phyloP scores from a whole-genome alignment of 2,329 filamentous ascomycete species.

The Diplocarpon mali region DNA sequence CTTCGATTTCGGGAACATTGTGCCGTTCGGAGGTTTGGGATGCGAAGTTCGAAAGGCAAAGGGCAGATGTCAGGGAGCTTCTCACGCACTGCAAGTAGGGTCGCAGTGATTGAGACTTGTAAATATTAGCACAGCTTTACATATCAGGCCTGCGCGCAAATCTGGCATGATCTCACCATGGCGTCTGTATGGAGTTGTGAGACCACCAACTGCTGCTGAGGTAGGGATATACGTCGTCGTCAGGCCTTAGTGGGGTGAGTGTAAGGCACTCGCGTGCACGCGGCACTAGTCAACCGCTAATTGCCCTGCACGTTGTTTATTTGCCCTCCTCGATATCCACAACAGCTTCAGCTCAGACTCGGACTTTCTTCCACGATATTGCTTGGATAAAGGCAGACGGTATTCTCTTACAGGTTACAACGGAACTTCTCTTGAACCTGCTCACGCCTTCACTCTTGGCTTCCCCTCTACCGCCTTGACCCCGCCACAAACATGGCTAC shows the following conservation, averaged over 20 bases:
- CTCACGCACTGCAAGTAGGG: constrained; percentile 95
- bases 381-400: constrained; percentile 1
- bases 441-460: background rate
- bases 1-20: constrained; percentile 97
- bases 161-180: constrained; percentile 13
- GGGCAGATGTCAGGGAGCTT: constrained; percentile 83
- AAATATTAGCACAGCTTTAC: background rate
- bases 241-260: constrained; percentile 20
- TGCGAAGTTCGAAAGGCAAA: constrained; percentile 93
- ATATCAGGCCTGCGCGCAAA: background rate
- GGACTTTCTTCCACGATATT: background rate
- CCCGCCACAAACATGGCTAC: constrained; percentile 25
- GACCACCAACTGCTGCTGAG: constrained; percentile 6
- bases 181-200: constrained; percentile 3
- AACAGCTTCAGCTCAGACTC: too few species aligned
- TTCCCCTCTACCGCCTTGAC: constrained; percentile 14
- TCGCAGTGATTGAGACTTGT: constrained; percentile 85
- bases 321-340: background rate
- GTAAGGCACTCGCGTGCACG: background rate
- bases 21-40: constrained; percentile 94
- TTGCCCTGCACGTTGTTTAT: constrained; percentile 6
- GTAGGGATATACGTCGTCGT: constrained; percentile 4
- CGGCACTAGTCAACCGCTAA: background rate
- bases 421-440: background rate
- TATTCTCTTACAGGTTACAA: constrained; percentile 5